A percentile compares a stretch with the other conserved stretches of the same genome.
These are phyloP conservation scores for Zizania palustris DNA, from an alignment of 202 grass and related monocot genomes.

Conservation along the genomic window DNA sequence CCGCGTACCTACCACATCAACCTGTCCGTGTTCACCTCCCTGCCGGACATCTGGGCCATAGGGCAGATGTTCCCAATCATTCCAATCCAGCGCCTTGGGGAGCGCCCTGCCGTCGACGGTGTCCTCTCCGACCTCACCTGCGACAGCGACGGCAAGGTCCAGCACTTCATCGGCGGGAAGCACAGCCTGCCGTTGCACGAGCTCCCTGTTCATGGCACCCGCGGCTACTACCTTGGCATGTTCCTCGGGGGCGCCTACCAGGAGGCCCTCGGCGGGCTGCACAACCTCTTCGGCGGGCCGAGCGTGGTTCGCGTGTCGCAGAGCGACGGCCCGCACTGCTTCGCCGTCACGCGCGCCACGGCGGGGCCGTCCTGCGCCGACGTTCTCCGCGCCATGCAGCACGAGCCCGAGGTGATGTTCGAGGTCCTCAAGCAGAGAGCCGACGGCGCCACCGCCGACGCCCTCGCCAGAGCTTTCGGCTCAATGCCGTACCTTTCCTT, in stretches of 20 bases:
- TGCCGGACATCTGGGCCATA: constrained; percentile 95
- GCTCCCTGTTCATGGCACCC: constrained; percentile 41
- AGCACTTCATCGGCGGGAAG: constrained; percentile 71
- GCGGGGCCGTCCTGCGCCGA: constrained; percentile 73
- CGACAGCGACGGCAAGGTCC: constrained; percentile 92
- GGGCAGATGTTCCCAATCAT: constrained; percentile 89
- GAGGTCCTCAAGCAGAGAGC: constrained; percentile 72
- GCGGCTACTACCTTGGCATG: constrained; percentile 91
- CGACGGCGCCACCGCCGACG: constrained; percentile 42
- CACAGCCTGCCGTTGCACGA: constrained; percentile 80
- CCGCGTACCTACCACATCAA: constrained; percentile 73
- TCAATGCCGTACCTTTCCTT: constrained; percentile 86
- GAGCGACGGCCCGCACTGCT: constrained; percentile 83
- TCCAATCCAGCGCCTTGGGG: constrained; percentile 81
- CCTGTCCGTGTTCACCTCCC: constrained; percentile 89
- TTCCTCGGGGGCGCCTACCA: constrained; percentile 94
- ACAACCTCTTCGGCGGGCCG: constrained; percentile 93
- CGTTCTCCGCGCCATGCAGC: constrained; percentile 89
- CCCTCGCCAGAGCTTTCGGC: constrained; percentile 58
- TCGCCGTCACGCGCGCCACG: constrained; percentile 70
- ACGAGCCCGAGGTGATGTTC: constrained; percentile 94
- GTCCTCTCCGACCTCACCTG: constrained; percentile 87
- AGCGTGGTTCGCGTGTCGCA: constrained; percentile 90
- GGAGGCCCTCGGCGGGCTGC: constrained; percentile 91
- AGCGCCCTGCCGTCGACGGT: constrained; percentile 61